Evolutionary conservation across 768 basidiomycete species (phyloP), one percentile per base, ranked within the genome.

Genomic region (Inosperma sp.): DNA sequence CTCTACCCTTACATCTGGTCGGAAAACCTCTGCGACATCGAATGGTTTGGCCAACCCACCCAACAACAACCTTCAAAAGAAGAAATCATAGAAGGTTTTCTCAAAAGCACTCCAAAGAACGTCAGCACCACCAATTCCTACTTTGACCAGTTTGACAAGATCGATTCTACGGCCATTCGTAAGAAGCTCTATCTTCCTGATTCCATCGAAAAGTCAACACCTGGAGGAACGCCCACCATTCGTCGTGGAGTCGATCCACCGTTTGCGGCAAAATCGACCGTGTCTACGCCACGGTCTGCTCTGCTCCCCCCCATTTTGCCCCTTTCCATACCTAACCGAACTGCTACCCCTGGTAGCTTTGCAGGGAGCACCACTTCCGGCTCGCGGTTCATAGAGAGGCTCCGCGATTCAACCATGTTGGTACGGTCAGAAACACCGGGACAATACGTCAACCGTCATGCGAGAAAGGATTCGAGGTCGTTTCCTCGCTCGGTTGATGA

Each of bases 241-340:
- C 76, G 77, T 34, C 81, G 84, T 30, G 84, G 83, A 3, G 64
- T 80, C 12, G 83, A 84, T 55, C 56, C 57, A 5, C 84, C 84
- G 1, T 85, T 84, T 58, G 55, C 54, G 57, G 67, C 49, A 46
- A 56, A 56, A 37, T 62, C 51, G 27, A 35, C 27, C 52, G 50
- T 42, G 54, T 56, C 13, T 49, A 25, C 17, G 44, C 49, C 35
- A 60, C 68, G 41, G 37, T 60, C 55, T 50, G 59, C 45, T 48
- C 55, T 14, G 56, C 60, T 22, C 57, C 54, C 47, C 16, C 34
- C 54, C 10, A 49, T 44, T n/a, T 27, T 50, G 33, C 46, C 42
- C 33, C 47, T 65, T 62, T 57, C 55, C 33, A n/a, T 67, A 62
- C 41, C 71, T 67, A 31, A 55, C 26, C 48, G 51, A 35, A 55